These are phyloP conservation scores for Thyridium curvatum DNA, from an alignment of 2,329 filamentous ascomycete genomes.

Conservation along the genomic window DNA sequence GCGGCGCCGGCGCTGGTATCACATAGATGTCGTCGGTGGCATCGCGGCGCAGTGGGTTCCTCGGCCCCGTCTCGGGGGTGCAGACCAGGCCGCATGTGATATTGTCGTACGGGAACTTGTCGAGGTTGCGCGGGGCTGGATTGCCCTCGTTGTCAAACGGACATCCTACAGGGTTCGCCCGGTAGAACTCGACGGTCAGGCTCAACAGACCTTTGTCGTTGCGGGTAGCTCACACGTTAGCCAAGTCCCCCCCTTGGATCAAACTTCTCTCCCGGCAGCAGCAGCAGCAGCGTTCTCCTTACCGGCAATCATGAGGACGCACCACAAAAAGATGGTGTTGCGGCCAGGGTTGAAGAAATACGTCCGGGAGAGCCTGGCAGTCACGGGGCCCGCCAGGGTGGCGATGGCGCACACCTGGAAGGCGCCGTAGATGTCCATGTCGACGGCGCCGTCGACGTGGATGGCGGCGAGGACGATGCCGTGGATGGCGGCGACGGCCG, in stretches of 20 bases:
- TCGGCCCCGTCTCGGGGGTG: constrained; percentile 35
- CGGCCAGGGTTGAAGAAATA: constrained; percentile 59
- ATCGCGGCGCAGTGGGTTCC: constrained; percentile 47
- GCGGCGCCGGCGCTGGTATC: constrained; percentile 46
- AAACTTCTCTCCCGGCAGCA: too few species aligned
- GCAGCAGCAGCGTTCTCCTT: too few species aligned
- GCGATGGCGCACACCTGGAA: constrained; percentile 63
- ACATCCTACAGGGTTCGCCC: constrained; percentile 39
- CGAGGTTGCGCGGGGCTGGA: constrained; percentile 23
- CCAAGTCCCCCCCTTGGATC: too few species aligned
- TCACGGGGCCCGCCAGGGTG: constrained; percentile 57
- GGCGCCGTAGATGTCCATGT: constrained; percentile 63
- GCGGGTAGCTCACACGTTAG: constrained; percentile 13
- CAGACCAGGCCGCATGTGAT: constrained; percentile 42
- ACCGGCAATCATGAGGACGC: constrained; percentile 54
- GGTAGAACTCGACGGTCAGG: constrained; percentile 59
- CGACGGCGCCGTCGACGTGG: constrained; percentile 55
- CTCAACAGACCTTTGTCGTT: constrained; percentile 57
- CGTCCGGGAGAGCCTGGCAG: constrained; percentile 53
- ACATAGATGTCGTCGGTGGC: constrained; percentile 57
- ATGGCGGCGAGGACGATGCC: constrained; percentile 53
- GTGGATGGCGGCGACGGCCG: constrained; percentile 58
- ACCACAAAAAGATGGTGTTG: constrained; percentile 63
- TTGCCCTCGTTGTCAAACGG: constrained; percentile 26
- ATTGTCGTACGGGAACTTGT: constrained; percentile 36